Percentiles rank a stretch among this genome's conserved stretches.
Conservation (phyloP, 768 basidiomycete species). For the Exidia glandulosa region DNA sequence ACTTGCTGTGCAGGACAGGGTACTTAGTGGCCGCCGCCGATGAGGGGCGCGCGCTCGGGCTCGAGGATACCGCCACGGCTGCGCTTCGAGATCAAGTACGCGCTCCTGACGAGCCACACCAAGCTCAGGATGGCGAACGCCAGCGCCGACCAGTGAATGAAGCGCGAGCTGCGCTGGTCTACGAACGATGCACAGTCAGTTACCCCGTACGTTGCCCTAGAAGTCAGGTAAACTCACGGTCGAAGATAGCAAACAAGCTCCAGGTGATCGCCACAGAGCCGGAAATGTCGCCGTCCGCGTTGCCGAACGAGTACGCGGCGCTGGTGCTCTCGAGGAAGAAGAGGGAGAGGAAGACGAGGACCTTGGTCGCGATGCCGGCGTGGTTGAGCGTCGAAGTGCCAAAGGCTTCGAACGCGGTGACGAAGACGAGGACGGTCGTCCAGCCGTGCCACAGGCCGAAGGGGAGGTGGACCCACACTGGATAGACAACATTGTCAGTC, state of each 20-base stretch:
- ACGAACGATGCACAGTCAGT: slow-evolving; percentile 3
- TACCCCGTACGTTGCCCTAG: not conserved
- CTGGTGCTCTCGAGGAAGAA: slow-evolving; percentile 27
- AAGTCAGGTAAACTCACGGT: slow-evolving; percentile 7
- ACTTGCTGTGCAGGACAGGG: not conserved
- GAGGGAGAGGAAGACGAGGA: slow-evolving; percentile 32
- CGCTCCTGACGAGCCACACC: slow-evolving; percentile 27
- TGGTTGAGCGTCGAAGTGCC: slow-evolving; percentile 29
- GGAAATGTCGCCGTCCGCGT: slow-evolving; percentile 28
- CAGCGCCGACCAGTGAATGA: slow-evolving; percentile 34
- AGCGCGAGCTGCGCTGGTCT: slow-evolving; percentile 20
- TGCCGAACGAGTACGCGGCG: slow-evolving; percentile 31
- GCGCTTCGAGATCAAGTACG: slow-evolving; percentile 12
- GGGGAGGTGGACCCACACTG: slow-evolving; percentile 33
- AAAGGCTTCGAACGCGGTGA: slow-evolving; percentile 20
- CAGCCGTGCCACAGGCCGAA: slow-evolving; percentile 31
- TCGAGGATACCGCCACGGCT: slow-evolving; percentile 21
- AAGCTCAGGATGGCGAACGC: slow-evolving; percentile 30
- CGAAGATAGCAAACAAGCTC: slow-evolving; percentile 31
- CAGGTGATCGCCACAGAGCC: slow-evolving; percentile 32
- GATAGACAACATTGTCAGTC: no score
- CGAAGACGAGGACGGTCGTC: slow-evolving; percentile 14
- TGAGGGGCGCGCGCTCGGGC: slow-evolving; percentile 29
- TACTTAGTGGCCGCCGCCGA: slow-evolving; percentile 6
- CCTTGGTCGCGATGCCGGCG: slow-evolving; percentile 28